Base-by-base conservation (phyloP, 2,329 filamentous ascomycete species). In the Truncatella angustata region DNA sequence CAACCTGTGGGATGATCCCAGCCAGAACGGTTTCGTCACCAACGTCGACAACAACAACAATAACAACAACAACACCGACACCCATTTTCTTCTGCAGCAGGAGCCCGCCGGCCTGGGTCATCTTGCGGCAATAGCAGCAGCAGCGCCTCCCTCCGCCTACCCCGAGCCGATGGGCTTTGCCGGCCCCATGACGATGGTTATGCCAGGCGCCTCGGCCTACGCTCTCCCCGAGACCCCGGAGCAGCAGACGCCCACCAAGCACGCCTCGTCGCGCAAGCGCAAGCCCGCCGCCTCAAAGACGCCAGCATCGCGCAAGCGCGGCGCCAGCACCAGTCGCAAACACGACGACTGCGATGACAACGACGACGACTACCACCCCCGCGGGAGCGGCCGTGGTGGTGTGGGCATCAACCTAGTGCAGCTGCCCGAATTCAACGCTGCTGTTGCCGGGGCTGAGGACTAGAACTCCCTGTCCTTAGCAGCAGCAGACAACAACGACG, bases 231-330 rank as follows among this genome's bases (percentile, higher is more conserved):
- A 12, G n/a, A 35, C 43, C 10, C 32, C 45, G 6, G 45, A 49
- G 34, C 32, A 21, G 16, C 18, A 49, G 32, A 37, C 45, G 1
- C 47, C 47, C 10, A 43, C 47, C 23, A 24, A 37, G 1, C 45
- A 21, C 14, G 16, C 10, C 6, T 50, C 36, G 6, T 28, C 35
- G 18, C 30, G 36, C 23, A 50, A 50, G 47, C 47, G 47, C 10
- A 49, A 49, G 46, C n/a, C 46, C 4, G 10, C 46, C 10, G 12
- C n/a, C n/a, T n/a, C 32, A n/a, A 49, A 49, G 46, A 37, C 30
- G 1, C 32, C 46, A 20, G 20, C 5, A 7, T 30, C 35, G 10
- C 21, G 21, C 14, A 49, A 49, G 46, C 32, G 32, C 32, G 20
- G 12, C 46, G 21, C 43, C 28, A 20, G 43, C 40, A 44, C 12